These are phyloP conservation scores for Bullera alba DNA, from an alignment of 768 basidiomycete species.

Conservation along the genomic window DNA sequence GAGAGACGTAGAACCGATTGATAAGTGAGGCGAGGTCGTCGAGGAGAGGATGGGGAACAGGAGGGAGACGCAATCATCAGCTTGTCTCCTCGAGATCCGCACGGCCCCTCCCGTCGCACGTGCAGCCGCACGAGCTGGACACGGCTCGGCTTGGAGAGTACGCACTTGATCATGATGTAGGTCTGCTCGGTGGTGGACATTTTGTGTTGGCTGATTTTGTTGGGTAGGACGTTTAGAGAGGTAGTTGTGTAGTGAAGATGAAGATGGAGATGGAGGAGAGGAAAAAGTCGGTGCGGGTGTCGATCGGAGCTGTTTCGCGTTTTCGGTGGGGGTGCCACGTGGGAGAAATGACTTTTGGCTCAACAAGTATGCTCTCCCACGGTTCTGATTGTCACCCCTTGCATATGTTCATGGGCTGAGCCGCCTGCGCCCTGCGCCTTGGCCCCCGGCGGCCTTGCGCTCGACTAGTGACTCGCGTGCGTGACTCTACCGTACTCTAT, in stretches of 20 bases:
- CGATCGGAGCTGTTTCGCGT: no score
- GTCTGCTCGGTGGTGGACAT: conserved; percentile 80
- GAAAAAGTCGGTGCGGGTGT: background rate
- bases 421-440: no score
- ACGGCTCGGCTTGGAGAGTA: background rate
- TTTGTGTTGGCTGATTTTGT: conserved; percentile 15
- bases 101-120: no score
- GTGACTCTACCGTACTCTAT: no score
- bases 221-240: background rate
- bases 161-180: conserved; percentile 97
- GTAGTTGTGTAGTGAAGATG: background rate
- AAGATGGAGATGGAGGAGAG: background rate
- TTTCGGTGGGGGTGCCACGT: no score
- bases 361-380: no score
- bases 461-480: no score
- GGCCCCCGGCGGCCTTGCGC: no score
- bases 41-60: conserved; percentile 1
- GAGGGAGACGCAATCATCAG: conserved; percentile 8
- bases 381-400: no score
- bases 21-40: background rate
- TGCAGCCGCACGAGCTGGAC: background rate
- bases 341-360: no score
- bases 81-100: no score
- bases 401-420: no score
- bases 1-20: background rate